Evolutionary conservation across 306 rosid genomes (phyloP), one percentile per base, ranked within the genome.

Genomic region (Prunus davidiana): DNA sequence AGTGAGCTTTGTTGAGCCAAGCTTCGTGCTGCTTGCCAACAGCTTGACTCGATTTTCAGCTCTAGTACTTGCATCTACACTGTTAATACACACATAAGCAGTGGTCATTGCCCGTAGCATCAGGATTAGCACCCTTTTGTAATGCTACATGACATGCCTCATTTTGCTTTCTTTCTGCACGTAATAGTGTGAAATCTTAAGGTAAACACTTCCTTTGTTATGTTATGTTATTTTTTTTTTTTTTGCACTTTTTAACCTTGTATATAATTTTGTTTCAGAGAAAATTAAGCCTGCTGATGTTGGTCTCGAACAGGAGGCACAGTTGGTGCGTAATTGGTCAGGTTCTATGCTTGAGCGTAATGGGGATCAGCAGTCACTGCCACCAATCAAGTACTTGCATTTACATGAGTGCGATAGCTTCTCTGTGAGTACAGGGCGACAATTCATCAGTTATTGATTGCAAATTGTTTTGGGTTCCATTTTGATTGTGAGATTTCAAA

Each of bases 281-380:
- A 95, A 87, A 90, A 83, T 95, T 81, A 95, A 90, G 91, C 98
- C 98, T 67, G 84, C 88, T 55, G 98, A 95, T 78, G 96, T 92
- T 63, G 98, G 97, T 75, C 96, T 95, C 30, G 98, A 92, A 79
- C 91, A 92, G 85, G 96, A 95, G 85, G 97, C 98, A 50, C 98
- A 95, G 69, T 70, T 88, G 69, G 97, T 89, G 73, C 95, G 93
- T 22, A 90, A 77, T 81, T 95, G 97, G 98, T 65, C 90, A 38
- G 85, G 82, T 64, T 75, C 85, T 64, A 67, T 74, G 63, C 82
- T 19, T 57, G 97, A 90, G 76, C 73, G 75, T 43, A 88, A 92
- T 62, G 96, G 94, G 75, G 76, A 76, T 75, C 89, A 69, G 72
- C 97, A 83, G 68, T 72, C 89, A 60, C 24, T 87, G 74, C 97